A percentile compares a stretch with the other conserved stretches of the same genome.
phyloP scores from a whole-genome alignment of 2,329 filamentous ascomycete species.

The Pseudogymnoascus destructans region DNA sequence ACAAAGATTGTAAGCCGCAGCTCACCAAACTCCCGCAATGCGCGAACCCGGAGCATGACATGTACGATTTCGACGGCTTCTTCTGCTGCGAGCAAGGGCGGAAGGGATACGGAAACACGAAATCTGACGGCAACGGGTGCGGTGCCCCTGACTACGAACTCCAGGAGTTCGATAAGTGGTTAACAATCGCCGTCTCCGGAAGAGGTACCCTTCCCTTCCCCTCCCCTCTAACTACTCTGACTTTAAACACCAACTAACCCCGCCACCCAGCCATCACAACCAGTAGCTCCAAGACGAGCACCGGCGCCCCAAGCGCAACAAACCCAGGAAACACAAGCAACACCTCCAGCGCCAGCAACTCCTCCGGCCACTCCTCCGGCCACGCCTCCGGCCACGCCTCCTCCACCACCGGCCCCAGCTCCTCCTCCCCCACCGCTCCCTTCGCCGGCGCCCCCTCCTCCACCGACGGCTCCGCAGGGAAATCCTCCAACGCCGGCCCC shows the following conservation, averaged over 20 bases:
- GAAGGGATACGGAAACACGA: not conserved
- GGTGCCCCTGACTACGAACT: not conserved
- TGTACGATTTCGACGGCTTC: conserved; percentile 19
- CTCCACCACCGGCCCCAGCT: not conserved
- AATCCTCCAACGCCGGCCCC: not conserved
- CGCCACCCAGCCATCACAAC: not conserved
- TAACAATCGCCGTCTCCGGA: not conserved
- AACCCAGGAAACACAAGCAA: not conserved
- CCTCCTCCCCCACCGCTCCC: not conserved
- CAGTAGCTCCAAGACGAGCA: not conserved
- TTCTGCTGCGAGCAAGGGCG: conserved; percentile 19
- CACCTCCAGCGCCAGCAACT: not conserved
- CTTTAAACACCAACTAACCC: not conserved
- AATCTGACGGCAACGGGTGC: conserved; percentile 7
- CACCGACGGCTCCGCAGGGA: not conserved
- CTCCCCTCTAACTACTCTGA: not conserved
- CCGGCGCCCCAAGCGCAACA: not conserved
- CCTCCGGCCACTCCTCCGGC: not conserved
- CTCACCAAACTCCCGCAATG: conserved; percentile 15
- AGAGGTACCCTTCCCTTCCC: not conserved
- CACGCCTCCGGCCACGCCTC: not conserved
- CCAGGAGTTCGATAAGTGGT: not conserved
- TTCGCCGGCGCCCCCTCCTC: not conserved
- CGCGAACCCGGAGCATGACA: conserved; percentile 17
- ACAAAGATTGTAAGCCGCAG: not conserved